phyloP scores from a whole-genome alignment of 305 asterid species.

The Rubia occidens region DNA sequence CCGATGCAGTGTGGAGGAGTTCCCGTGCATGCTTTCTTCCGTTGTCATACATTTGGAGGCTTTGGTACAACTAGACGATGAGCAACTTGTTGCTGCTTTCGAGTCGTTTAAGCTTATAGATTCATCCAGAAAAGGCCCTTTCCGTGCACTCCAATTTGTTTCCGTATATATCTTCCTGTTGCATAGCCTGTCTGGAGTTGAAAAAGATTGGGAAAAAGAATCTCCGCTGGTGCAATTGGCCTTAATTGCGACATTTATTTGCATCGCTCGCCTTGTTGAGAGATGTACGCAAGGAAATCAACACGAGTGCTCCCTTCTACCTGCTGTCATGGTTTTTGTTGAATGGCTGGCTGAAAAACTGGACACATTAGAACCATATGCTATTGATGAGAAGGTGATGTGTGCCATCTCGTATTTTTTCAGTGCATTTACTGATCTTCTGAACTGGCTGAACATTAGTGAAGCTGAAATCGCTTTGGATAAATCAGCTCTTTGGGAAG shows the following conservation, averaged over 20 bases:
- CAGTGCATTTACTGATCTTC: constrained; percentile 42
- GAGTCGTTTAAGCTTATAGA: constrained; percentile 50
- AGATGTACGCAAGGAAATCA: constrained; percentile 35
- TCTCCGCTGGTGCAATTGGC: constrained; percentile 36
- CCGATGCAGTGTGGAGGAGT: constrained; percentile 61
- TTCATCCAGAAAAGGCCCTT: constrained; percentile 54
- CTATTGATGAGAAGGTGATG: constrained; percentile 42
- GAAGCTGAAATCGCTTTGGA: constrained; percentile 20
- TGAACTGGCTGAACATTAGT: constrained; percentile 33
- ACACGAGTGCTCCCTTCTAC: constrained; percentile 47
- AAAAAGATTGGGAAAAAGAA: constrained; percentile 23
- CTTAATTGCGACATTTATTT: constrained; percentile 47
- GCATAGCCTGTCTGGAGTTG: constrained; percentile 34
- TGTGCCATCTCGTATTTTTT: constrained; percentile 52
- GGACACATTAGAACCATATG: constrained; percentile 30
- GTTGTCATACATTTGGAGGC: constrained; percentile 47
- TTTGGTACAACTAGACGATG: constrained; percentile 35
- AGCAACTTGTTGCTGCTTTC: constrained; percentile 35
- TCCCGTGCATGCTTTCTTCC: constrained; percentile 47
- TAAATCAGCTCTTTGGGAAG: constrained; percentile 71
- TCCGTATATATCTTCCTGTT: constrained; percentile 58
- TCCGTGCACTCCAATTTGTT: constrained; percentile 66
- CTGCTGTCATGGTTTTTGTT: constrained; percentile 51
- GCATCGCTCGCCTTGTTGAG: constrained; percentile 55
- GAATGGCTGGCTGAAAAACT: constrained; percentile 64